These are phyloP conservation scores for Musa itinerans DNA, from an alignment of 176 grass and related monocot genomes.

Conservation along the genomic window DNA sequence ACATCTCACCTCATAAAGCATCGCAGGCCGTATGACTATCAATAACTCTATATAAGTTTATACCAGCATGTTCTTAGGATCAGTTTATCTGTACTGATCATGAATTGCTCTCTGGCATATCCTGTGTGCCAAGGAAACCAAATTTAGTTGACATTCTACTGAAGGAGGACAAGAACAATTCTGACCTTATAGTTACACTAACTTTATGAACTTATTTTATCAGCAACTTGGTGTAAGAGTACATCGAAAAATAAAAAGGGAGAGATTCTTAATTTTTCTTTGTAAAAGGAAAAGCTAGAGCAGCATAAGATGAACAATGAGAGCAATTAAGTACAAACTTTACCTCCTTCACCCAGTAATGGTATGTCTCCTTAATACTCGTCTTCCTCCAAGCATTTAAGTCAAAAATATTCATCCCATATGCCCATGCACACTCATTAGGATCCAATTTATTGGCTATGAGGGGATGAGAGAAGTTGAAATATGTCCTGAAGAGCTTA, in stretches of 20 bases:
- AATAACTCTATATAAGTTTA: background rate
- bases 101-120: background rate
- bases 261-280: background rate
- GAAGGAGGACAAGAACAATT: background rate
- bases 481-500: conserved; percentile 92
- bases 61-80: background rate
- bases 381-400: conserved; percentile 85
- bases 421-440: conserved; percentile 92
- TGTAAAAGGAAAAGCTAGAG: background rate
- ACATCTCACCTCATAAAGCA: too few species aligned
- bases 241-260: background rate
- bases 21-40: too few species aligned
- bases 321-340: background rate
- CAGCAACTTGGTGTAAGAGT: background rate
- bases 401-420: conserved; percentile 98
- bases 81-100: background rate
- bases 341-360: conserved; percentile 98
- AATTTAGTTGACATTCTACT: background rate
- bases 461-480: conserved; percentile 92
- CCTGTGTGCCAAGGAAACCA: background rate
- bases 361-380: conserved; percentile 69
- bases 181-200: background rate
- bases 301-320: background rate
- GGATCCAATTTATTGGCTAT: conserved; percentile 74
- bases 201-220: background rate